Percentiles rank a stretch among this genome's conserved stretches.
These are phyloP conservation scores for Trichomonascus vanleenenianus DNA, from an alignment of 805 yeast genomes.

Conservation along the genomic window DNA sequence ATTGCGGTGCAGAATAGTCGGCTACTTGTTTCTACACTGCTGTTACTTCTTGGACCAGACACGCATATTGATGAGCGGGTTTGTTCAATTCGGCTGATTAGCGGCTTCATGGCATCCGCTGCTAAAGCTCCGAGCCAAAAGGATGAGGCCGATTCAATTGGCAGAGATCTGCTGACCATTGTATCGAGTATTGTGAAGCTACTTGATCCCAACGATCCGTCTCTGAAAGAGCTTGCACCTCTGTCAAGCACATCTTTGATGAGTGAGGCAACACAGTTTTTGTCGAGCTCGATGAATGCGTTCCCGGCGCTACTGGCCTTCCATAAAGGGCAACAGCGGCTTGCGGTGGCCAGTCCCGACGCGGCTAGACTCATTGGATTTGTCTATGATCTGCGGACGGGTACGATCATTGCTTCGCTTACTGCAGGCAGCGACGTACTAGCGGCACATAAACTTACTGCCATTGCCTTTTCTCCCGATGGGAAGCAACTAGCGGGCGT, in stretches of 20 bases:
- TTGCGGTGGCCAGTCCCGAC: constrained; percentile 11
- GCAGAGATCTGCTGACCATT: constrained; percentile 13
- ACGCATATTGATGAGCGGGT: constrained; percentile 10
- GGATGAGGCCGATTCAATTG: too few relatives aligned
- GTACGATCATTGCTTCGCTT: constrained; percentile 13
- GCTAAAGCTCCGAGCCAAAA: background rate
- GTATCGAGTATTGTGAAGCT: constrained; percentile 14
- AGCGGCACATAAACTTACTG: constrained; percentile 4
- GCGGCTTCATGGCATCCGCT: constrained; percentile 7
- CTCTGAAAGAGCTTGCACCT: constrained; percentile 10
- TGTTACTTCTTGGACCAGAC: constrained; percentile 11
- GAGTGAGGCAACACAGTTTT: constrained; percentile 17
- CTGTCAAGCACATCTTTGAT: constrained; percentile 11
- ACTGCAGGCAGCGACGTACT: too few relatives aligned
- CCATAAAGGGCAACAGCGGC: constrained; percentile 19
- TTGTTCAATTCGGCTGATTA: constrained; percentile 15
- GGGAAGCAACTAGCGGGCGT: constrained; percentile 14
- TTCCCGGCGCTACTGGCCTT: constrained; percentile 17
- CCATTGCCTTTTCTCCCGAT: constrained; percentile 15
- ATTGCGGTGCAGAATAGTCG: constrained; percentile 16
- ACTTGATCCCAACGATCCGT: constrained; percentile 11
- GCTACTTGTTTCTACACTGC: constrained; percentile 16
- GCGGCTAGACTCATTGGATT: constrained; percentile 7
- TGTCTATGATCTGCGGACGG: constrained; percentile 18
- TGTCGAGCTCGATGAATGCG: constrained; percentile 10